Evolutionary conservation across 2,329 filamentous ascomycete species (phyloP), one percentile per base, ranked within the genome.

Genomic region (Fusarium equiseti): DNA sequence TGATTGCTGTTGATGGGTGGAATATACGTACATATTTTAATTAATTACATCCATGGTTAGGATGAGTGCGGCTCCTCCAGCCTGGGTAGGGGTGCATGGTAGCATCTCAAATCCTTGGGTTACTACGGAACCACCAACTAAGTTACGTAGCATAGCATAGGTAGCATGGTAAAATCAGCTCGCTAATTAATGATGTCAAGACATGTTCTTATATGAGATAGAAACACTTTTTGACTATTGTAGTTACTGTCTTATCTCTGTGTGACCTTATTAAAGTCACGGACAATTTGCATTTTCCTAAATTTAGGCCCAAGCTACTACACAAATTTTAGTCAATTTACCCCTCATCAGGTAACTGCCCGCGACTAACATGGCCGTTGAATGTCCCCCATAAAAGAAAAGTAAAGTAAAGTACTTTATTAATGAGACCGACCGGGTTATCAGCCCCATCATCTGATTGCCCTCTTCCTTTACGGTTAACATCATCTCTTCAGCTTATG

Each of bases 41-140:
- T 65, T 52, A 65, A 65, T 59, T 15, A 46, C 52, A n/a, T 38
- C 35, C 35, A 65, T 66, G 61, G 51, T 31, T 32, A 24, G 32
- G 31, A 56, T 64, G 51, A 64, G 52, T 71, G 68, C 68, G 68
- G 68, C 68, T 71, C 68, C 43, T 65, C 31, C 44, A 69, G 18
- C n/a, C 44, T n/a, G 24, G 44, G 40, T 57, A 50, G 44, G 54
- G 43, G 26, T 48, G 8, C 11, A 56, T 27, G 44, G 53, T 27
- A 35, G 53, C 22, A 56, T 56, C 16, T 48, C 32, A 52, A 26
- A 52, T 43, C 50, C 49, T 53, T 53, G 50, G 50, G 24, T 53
- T 43, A 29, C 50, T 26, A 43, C 31, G 24, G 38, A 43, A 22
- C 50, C 35, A 43, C 50, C 20, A 24, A 11, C 22, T 11, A 24